Evolutionary conservation across 148 eudicot genomes (phyloP).

Genomic region (Oxyria digyna): DNA sequence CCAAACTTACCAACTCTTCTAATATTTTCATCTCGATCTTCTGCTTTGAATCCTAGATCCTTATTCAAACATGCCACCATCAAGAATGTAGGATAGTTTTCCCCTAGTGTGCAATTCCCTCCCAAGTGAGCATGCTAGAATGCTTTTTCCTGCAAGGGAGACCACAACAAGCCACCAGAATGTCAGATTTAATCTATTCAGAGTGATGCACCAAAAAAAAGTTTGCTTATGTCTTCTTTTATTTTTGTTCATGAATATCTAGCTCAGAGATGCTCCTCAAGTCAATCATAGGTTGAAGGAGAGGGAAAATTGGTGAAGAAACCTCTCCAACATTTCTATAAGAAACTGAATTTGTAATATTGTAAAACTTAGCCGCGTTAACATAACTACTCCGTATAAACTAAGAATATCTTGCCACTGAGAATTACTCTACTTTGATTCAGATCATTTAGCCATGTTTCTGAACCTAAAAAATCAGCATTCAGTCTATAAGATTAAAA

Average conservation of each 20-base stretch:
- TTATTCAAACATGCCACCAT: conserved; percentile 89
- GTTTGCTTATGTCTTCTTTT: not conserved
- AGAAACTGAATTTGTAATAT: no score
- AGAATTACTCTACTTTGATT: not conserved
- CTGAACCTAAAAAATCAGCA: not conserved
- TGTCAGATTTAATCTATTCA: not conserved
- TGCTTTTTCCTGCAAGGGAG: conserved; percentile 65
- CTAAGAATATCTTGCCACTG: not conserved
- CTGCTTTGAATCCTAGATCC: conserved; percentile 71
- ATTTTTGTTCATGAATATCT: not conserved
- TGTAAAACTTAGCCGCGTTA: not conserved
- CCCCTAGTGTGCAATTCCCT: conserved; percentile 75
- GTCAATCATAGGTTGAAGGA: conserved; percentile 30
- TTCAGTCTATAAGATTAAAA: not conserved
- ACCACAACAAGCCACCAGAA: not conserved
- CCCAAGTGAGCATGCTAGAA: conserved; percentile 68
- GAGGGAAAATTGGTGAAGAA: conserved; percentile 57
- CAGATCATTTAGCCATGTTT: not conserved
- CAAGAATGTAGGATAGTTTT: conserved; percentile 77
- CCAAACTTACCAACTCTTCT: conserved; percentile 82
- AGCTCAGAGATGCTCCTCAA: conserved; percentile 39
- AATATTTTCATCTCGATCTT: conserved; percentile 81
- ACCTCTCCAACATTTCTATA: conserved; percentile 66
- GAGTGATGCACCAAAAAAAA: not conserved
- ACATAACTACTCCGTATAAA: not conserved